Evolutionary conservation across 108 stramenopile species (phyloP), one percentile per base, ranked within the genome.

Genomic region (Nitzschia sp.): DNA sequence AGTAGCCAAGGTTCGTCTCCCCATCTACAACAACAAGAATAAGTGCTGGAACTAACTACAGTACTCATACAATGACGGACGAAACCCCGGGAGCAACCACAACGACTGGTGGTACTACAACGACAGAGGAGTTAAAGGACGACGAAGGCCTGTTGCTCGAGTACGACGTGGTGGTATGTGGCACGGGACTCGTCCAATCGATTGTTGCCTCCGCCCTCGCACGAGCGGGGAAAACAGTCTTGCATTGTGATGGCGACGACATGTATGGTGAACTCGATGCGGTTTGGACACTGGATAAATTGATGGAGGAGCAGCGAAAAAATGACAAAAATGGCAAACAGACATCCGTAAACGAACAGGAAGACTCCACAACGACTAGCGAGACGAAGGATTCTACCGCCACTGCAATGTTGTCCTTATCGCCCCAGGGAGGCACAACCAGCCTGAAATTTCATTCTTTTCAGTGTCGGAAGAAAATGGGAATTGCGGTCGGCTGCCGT

Each of bases 261-360:
- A 78, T 84, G 58, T 93, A 93, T 62, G 92, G 92, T 26, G 87
- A 86, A 56, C 74, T 93, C 25, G 89, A 93, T 74, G 86, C 89
- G 26, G 81, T 87, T 3, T 75, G 86, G 79, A 78, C 78, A 0
- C 53, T 80, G 46, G 46, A 61, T 9, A 81, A 74, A 34, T 49
- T 74, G 30, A 19, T 46, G 13, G 64, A 69, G 23, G 53, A 75
- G 54, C 24, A 36, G 21, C 23, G 68, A n/a, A n/a, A n/a, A n/a
- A 49, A n/a, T 33, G 63, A 35, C 38, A 26, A 31, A 60, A 32
- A 18, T 42, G n/a, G 53, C 25, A 5, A 27, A 33, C 29, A 46
- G 53, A 11, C 18, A 58, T 48, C 2, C 18, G 31, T 2, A 5
- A 23, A 25, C 29, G 29, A 9, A 25, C 23, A 23, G 3, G 6